Conservation (phyloP, 176 grass and related monocot genomes). For the Dendrocalamus sinicus region DNA sequence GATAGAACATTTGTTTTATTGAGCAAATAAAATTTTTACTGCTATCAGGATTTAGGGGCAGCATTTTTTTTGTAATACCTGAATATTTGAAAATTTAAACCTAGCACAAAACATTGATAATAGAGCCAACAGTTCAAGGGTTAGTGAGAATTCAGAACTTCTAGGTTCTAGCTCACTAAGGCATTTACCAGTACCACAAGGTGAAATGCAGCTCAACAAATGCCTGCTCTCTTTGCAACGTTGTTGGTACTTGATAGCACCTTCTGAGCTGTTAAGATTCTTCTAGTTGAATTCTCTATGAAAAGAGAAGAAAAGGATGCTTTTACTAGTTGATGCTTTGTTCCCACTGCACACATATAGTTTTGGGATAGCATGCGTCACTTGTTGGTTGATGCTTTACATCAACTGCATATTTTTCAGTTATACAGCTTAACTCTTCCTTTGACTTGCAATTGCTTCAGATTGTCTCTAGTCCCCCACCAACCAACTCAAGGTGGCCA, state of each 20-base stretch:
- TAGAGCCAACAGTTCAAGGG: background rate
- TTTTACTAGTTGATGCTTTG: background rate
- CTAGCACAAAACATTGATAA: background rate
- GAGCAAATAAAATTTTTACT: background rate
- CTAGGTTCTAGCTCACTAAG: background rate
- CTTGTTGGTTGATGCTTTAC: background rate
- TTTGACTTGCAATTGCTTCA: constrained; percentile 32
- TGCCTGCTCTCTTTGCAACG: background rate
- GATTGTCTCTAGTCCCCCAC: background rate
- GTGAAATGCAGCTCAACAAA: constrained; percentile 31
- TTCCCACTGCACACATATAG: constrained; percentile 6
- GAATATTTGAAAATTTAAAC: background rate
- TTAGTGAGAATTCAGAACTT: constrained; percentile 36
- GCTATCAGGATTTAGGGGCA: background rate
- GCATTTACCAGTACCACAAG: background rate
- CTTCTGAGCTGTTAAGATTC: constrained; percentile 17
- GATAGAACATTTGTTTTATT: background rate
- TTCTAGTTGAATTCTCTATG: constrained; percentile 25
- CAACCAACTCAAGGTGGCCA: constrained; percentile 14
- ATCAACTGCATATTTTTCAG: background rate
- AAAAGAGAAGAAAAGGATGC: background rate
- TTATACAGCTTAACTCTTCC: background rate
- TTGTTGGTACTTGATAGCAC: constrained; percentile 33
- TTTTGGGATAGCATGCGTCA: constrained; percentile 14
- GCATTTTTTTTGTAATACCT: background rate